Base-by-base conservation (phyloP, 305 asterid genomes). In the Fraxinus angustifolia region DNA sequence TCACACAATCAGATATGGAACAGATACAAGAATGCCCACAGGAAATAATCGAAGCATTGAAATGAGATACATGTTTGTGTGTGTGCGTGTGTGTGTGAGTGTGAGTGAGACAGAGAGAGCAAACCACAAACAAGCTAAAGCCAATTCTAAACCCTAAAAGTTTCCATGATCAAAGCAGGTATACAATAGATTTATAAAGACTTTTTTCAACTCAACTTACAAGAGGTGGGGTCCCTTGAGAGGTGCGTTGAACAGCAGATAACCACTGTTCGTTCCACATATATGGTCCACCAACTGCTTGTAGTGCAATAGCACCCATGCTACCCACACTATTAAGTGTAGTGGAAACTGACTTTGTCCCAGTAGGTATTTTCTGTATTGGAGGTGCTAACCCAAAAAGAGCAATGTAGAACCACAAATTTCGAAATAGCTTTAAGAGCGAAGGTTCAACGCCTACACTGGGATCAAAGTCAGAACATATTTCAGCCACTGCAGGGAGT, bases 321-420 rank as follows among this genome's bases (percentile, higher is more conserved):
- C 96, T 92, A 65, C 97, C 98, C 62, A 80, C 94, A 78, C 94
- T 92, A 85, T 92, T 94, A 78, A 91, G 95, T 65, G 97, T 79
- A 82, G 97, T 89, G 65, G 98, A 92, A 71, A 92, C 92, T 45
- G 96, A 72, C 89, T 94, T 94, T 80, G 91, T 33, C 70, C 82
- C 79, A 71, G 83, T 86, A 79, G 80, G 90, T 68, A 83, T 84
- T 88, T 91, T 94, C 83, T 89, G 94, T 88, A 96, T 85, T 34
- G 99, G 98, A 86, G 99, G 99, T 80, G 98, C 98, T 84, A 96
- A 87, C 81, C 99, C 99, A 89, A 96, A 96, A 81, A 96, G 98
- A 78, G 98, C 99, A 84, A 93, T 90, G 85, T 96, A 96, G 91
- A 96, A 96, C 99, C 99, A 96, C 92, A 96, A 87, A 83, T 96